phyloP scores from a whole-genome alignment of 805 yeast genomes.

The Millerozyma miso region DNA sequence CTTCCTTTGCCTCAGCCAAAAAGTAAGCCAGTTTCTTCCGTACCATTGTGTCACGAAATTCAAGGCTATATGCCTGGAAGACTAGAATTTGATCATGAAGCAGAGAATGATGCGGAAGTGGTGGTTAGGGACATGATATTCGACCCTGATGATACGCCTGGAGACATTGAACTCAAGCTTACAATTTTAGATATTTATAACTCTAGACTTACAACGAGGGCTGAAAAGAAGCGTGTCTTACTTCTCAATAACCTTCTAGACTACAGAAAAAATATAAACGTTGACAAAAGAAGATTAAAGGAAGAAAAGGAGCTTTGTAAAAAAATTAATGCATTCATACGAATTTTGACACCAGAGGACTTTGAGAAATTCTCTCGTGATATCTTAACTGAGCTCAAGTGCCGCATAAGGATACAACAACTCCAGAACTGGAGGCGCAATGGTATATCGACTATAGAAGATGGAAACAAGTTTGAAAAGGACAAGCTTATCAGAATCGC shows the following conservation, averaged over 20 bases:
- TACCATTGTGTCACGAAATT: conserved; percentile 93
- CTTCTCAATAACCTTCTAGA: conserved; percentile 76
- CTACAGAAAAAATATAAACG: conserved; percentile 73
- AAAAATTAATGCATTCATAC: conserved; percentile 73
- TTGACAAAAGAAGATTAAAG: conserved; percentile 80
- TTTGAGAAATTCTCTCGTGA: conserved; percentile 72
- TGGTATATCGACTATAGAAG: conserved; percentile 81
- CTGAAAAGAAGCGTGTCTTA: conserved; percentile 84
- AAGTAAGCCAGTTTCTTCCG: conserved; percentile 84
- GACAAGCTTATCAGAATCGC: conserved; percentile 71
- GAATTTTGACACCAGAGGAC: conserved; percentile 77
- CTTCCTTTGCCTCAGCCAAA: conserved; percentile 79
- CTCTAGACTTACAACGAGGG: conserved; percentile 83
- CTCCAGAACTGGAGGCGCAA: conserved; percentile 90
- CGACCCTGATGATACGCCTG: conserved; percentile 81
- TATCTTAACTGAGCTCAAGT: conserved; percentile 69
- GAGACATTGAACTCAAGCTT: conserved; percentile 86
- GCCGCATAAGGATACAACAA: conserved; percentile 79
- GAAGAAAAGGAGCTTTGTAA: conserved; percentile 84
- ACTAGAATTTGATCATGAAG: conserved; percentile 92
- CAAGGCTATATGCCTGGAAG: conserved; percentile 99
- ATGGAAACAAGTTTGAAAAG: conserved; percentile 81
- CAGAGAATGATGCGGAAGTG: conserved; percentile 93
- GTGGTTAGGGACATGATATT: conserved; percentile 93
- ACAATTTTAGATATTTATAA: conserved; percentile 86